Conservation (phyloP, 225 moss, liverwort and hornwort genomes). For the Takakia lepidozioides region DNA sequence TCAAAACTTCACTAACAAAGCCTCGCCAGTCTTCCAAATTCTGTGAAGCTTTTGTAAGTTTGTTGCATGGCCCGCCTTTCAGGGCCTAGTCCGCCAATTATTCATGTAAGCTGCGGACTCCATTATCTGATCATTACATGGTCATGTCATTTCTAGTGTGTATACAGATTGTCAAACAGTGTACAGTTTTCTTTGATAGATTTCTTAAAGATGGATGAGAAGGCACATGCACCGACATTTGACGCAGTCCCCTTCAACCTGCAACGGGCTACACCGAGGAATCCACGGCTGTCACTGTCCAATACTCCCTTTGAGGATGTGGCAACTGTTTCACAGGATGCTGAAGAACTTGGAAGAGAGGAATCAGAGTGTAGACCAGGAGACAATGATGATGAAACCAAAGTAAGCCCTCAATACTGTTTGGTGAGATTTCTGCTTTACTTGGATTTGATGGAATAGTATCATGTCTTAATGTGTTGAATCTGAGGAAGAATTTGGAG, state of each 20-base stretch:
- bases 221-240: no score
- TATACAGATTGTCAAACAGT: no score
- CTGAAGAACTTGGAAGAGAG: constrained; percentile 18
- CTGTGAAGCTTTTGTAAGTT: no score
- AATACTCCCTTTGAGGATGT: constrained; percentile 31
- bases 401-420: constrained; percentile 15
- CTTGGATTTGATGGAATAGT: background rate
- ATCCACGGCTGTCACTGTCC: constrained; percentile 31
- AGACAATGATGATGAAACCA: constrained; percentile 32
- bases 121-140: no score
- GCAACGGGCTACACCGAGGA: constrained; percentile 36
- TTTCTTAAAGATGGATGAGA: no score
- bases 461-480: constrained; percentile 7
- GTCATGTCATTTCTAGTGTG: no score
- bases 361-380: constrained; percentile 11
- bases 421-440: background rate
- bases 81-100: no score
- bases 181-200: no score
- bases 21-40: no score
- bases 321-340: constrained; percentile 24
- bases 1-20: no score
- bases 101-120: no score
- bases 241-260: background rate
- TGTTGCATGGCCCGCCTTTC: no score
- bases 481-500: background rate